Evolutionary conservation across 345 rosid species (phyloP).

Genomic region (Eucalyptus globulus): DNA sequence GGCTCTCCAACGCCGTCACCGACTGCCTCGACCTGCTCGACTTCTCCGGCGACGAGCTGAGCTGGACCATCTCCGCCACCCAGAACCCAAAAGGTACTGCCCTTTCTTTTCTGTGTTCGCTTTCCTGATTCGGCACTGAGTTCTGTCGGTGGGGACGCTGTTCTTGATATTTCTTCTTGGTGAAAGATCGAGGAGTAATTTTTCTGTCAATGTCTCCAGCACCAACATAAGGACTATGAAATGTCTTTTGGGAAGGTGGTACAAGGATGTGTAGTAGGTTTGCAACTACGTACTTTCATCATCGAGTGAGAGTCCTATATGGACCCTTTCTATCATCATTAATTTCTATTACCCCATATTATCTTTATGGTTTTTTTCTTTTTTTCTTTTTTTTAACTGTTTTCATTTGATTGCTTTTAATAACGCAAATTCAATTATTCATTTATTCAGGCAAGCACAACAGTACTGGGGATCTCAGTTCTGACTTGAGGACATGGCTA

Average conservation of each 20-base stretch:
- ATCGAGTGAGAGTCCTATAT: background rate
- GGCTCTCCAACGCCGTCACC: conserved; percentile 4
- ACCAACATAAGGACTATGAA: background rate
- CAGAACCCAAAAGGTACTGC: background rate
- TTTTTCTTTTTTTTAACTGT: no score
- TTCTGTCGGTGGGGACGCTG: background rate
- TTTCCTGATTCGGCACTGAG: no score
- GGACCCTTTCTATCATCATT: background rate
- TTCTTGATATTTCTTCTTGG: background rate
- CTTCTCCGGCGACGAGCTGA: conserved; percentile 4
- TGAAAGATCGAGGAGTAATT: background rate
- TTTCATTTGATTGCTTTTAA: background rate
- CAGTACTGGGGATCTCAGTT: conserved; percentile 52
- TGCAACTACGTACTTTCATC: background rate
- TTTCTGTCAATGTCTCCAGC: background rate
- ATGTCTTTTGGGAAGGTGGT: background rate
- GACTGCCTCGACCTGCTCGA: conserved; percentile 15
- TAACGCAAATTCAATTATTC: background rate
- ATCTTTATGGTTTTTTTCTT: background rate
- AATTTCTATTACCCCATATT: background rate
- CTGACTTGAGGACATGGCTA: conserved; percentile 68
- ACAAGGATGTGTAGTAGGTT: background rate
- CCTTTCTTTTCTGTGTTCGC: background rate
- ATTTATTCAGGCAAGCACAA: conserved; percentile 42
- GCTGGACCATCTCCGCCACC: conserved; percentile 7